phyloP scores from a whole-genome alignment of 345 rosid genomes.

The Ceriops decandra region DNA sequence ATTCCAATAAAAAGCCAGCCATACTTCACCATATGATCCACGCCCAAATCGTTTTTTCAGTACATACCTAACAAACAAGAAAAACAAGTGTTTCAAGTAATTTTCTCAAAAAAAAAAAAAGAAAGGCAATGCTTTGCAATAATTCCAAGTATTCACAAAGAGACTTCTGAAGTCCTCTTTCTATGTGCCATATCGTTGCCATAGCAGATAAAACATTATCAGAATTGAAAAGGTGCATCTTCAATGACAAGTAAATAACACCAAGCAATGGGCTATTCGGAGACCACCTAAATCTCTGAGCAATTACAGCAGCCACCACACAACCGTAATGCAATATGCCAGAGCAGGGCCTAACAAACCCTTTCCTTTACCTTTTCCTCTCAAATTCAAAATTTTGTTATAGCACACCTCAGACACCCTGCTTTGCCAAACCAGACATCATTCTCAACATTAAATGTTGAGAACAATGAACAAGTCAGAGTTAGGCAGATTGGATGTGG shows the following conservation, averaged over 20 bases:
- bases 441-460: not conserved
- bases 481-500: not conserved
- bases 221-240: not conserved
- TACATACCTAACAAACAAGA: slow-evolving; percentile 53
- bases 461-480: not conserved
- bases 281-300: not conserved
- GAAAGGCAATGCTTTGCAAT: not conserved
- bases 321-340: not conserved
- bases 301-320: not conserved
- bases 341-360: not conserved
- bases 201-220: not conserved
- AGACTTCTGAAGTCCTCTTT: not conserved
- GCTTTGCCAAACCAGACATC: not conserved
- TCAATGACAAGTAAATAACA: not conserved
- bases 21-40: slow-evolving; percentile 93
- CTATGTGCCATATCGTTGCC: too few relatives aligned
- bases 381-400: not conserved
- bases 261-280: not conserved
- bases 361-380: not conserved
- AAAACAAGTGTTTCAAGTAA: slow-evolving; percentile 11
- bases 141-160: slow-evolving; percentile 1
- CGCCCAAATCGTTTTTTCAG: slow-evolving; percentile 85
- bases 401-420: not conserved
- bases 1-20: slow-evolving; percentile 88
- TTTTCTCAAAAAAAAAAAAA: slow-evolving; percentile 13